These are phyloP conservation scores for Malus hybrid DNA, from an alignment of 331 rosid genomes.

Conservation along the genomic window DNA sequence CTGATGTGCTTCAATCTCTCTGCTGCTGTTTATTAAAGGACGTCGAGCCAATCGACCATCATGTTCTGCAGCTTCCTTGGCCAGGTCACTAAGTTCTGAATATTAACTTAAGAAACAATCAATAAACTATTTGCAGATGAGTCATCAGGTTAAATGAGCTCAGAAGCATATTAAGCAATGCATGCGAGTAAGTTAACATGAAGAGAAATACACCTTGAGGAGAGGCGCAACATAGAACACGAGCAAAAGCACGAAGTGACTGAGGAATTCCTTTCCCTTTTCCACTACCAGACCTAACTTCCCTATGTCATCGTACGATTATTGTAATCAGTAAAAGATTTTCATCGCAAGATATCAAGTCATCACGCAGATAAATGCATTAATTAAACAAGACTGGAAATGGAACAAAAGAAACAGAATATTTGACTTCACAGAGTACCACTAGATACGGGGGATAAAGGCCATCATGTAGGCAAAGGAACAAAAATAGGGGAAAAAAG, in stretches of 20 bases:
- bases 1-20: slow-evolving; percentile 65
- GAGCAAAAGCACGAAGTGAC: slow-evolving; percentile 76
- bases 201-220: slow-evolving; percentile 42
- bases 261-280: slow-evolving; percentile 79
- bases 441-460: background rate
- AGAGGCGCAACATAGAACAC: slow-evolving; percentile 48
- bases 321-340: background rate
- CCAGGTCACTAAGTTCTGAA: slow-evolving; percentile 50
- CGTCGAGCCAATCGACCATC: slow-evolving; percentile 80
- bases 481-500: background rate
- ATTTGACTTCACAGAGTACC: background rate
- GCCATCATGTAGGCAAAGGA: background rate
- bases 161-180: background rate
- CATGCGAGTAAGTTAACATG: background rate
- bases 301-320: slow-evolving; percentile 29
- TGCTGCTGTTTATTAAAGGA: slow-evolving; percentile 41
- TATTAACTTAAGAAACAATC: slow-evolving; percentile 11
- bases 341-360: background rate
- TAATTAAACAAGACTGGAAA: background rate
- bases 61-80: slow-evolving; percentile 45
- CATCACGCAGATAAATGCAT: background rate
- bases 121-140: slow-evolving; percentile 16
- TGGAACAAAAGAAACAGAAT: background rate
- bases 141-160: background rate
- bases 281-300: slow-evolving; percentile 45